Evolutionary conservation across 2,329 filamentous ascomycete genomes (phyloP), one percentile per base, ranked within the genome.

Genomic region (Apiospora kogelbergensis): DNA sequence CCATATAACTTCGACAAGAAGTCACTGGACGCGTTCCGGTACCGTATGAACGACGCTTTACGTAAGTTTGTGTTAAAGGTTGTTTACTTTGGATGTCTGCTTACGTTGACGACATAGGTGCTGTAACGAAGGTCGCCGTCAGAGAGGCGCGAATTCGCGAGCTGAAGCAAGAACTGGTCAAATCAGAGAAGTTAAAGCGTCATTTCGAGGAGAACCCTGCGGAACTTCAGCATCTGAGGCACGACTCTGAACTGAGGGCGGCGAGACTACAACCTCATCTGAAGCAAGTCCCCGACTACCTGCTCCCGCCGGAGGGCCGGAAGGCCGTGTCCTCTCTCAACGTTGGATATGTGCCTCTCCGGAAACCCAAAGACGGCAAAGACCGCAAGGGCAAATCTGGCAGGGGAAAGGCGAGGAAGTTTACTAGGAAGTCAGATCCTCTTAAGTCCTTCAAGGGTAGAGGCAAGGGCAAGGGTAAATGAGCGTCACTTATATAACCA

Each of bases 161-260:
- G 81, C 86, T 99, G 68, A 89, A 93, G 67, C 90, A 95, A 78
- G 96, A 98, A 80, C 85, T 99, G 15, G 85, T 98, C 75, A 97
- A 97, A 83, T 95, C 92, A 73, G 95, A 98, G 77, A 98, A 97
- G 81, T 84, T 99, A 68, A 95, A 96, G 81, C 88, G 94, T 66
- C 94, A 98, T 84, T 99, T 98, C 76, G 96, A 98, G 78, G 96
- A 99, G 80, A 98, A 99, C 79, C 96, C 96, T 0, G 90, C 91
- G 41, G 95, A 98, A 78, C 83, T 98, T 72, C 89, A 90, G 45
- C 94, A 97, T 78, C 84, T 98, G 73, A 89, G 53, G 33, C 96
- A 99, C 78, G 96, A 99, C 78, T 91, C 91, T 45, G 95, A 98
- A 79, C 85, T 97, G 68, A 88, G 94, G 70, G 90, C 94, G 30